These are phyloP conservation scores for Exophiala xenobiotica DNA, from an alignment of 2,329 filamentous ascomycete species.

Conservation along the genomic window DNA sequence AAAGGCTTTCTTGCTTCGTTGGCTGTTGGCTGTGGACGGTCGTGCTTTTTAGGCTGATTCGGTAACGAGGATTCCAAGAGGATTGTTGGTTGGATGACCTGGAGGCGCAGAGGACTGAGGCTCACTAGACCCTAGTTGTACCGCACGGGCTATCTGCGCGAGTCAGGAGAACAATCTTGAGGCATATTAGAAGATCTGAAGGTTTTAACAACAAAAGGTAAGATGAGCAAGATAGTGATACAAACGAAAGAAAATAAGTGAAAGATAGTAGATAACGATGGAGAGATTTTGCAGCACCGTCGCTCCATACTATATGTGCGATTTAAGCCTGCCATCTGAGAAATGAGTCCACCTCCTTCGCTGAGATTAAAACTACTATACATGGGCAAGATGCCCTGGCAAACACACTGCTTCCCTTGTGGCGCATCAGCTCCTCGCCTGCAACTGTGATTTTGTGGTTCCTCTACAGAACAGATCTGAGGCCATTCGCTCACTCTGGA, in stretches of 20 bases:
- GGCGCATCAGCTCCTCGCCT: constrained; percentile 1
- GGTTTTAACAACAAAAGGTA: too few relatives aligned
- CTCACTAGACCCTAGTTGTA: too few relatives aligned
- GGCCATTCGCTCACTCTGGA: constrained; percentile 11
- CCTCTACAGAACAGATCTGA: constrained; percentile 6
- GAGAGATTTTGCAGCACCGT: background rate
- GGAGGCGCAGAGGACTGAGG: too few relatives aligned
- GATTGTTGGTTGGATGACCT: too few relatives aligned
- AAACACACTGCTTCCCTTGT: background rate
- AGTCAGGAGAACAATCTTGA: too few relatives aligned
- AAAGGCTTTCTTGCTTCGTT: background rate
- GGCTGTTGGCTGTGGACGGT: background rate
- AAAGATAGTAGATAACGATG: background rate
- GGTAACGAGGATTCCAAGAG: too few relatives aligned
- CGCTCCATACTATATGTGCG: background rate
- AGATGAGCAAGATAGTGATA: too few relatives aligned
- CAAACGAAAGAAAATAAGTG: background rate
- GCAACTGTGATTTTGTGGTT: background rate
- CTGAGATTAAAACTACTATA: constrained; percentile 2
- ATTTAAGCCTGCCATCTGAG: constrained; percentile 3
- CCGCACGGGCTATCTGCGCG: too few relatives aligned
- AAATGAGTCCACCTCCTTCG: background rate
- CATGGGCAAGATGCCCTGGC: background rate
- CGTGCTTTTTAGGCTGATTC: background rate
- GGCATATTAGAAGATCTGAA: too few relatives aligned